Evolutionary conservation across 257 asterid genomes (phyloP), one percentile per base, ranked within the genome.

Genomic region (Solanum ossicruentum): DNA sequence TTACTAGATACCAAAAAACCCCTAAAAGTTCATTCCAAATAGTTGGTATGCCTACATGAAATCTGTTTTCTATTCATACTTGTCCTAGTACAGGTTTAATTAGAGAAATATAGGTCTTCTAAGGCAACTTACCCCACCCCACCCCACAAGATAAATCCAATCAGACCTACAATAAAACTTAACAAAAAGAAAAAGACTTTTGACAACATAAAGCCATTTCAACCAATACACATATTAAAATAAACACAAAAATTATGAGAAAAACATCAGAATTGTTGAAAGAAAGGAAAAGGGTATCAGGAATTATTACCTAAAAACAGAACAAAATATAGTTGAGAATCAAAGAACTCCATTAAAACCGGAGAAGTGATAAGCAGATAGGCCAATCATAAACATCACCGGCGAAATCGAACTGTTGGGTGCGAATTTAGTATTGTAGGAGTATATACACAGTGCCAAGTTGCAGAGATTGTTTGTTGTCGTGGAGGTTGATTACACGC

Each of bases 311-410:
- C 93, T 87, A 85, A 86, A 89, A 84, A 75, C 49, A 83, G 6
- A 86, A 10, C 15, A 58, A 86, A 21, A 55, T 13, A 73, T n/a
- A 87, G 84, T 81, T 69, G 86, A 85, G 73, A 88, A 86, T 75
- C 86, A 88, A 87, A 86, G 36, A 87, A 88, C 92, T 83, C 89
- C 93, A 89, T 82, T 86, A 57, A 67, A 56, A 90, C 71, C 75
- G 21, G 85, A 69, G 18, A 67, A 65, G 41, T 36, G 5, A 36
- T 36, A 36, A 36, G 41, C 6, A 36, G 41, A 65, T 1, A 10
- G 72, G 45, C 87, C 85, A 43, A 87, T 49, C 85, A 89, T 84
- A 16, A 71, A 85, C 89, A 88, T 87, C 94, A 79, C 93, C 93
- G 93, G 92, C 81, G 88, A 77, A 86, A 70, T 41, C 79, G 79